Evolutionary conservation across 1,284 basidiomycete genomes (phyloP), one percentile per base, ranked within the genome.

Genomic region (Papiliotrema fonsecae): DNA sequence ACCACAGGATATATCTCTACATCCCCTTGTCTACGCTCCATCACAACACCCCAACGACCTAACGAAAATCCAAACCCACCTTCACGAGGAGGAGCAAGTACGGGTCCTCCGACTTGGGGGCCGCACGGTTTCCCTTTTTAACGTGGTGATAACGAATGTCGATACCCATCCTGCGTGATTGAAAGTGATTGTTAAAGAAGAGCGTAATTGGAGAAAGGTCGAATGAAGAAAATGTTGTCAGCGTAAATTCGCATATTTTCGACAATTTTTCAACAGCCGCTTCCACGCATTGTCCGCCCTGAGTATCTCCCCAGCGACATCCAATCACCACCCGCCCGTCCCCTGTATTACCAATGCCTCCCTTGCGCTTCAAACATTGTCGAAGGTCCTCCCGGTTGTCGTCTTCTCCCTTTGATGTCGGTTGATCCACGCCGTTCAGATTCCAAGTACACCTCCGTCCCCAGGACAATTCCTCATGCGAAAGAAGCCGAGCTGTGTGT

Each of bases 11-110:
- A n/a, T n/a, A n/a, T n/a, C n/a, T n/a, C n/a, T n/a, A n/a, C n/a
- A n/a, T n/a, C n/a, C n/a, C n/a, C 30, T 32, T 32, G 30, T n/a
- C 30, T n/a, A n/a, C 30, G 30, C 30, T 32, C 30, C n/a, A 32
- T n/a, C 9, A 32, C 30, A 32, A 32, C n/a, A 32, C 37, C 24
- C 5, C 35, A 24, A 37, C 21, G 28, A 16, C 18, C 26, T 24
- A 21, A 36, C 24, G 18, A 36, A 40, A 34, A 45, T 43, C 21
- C n/a, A 13, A 34, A 70, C 77, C 60, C 70, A 92, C 92, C 84
- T 98, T 97, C 77, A 98, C 94, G 58, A 99, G 85, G 70, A 97
- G 83, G 73, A 97, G 86, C 69, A 98, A 84, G 79, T 98, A 97
- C 31, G 94, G 93, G 78, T 98, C 94, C 87, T 97, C 89, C 75